A percentile compares a stretch with the other conserved stretches of the same genome.
Evolutionary conservation across 2,329 filamentous ascomycete species (phyloP).

Genomic region (Penicillium sumatraense): DNA sequence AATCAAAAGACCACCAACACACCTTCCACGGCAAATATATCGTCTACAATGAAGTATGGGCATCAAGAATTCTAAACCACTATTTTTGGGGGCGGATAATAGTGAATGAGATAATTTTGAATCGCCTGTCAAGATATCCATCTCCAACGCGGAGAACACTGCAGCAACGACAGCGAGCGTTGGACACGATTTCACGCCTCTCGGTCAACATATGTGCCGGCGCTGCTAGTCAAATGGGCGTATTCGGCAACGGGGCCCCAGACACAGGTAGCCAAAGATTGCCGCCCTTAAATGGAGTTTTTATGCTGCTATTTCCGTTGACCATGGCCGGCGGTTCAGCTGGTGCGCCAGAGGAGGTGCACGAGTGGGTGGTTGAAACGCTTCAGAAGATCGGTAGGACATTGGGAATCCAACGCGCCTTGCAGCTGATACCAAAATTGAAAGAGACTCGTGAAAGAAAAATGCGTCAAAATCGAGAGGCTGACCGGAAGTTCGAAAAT

Average conservation of each 20-base stretch:
- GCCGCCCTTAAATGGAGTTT: conserved; percentile 28
- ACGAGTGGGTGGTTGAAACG: conserved; percentile 25
- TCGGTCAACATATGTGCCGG: conserved; percentile 27
- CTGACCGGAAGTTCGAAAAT: background rate
- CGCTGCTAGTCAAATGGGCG: conserved; percentile 23
- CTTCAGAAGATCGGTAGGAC: conserved; percentile 24
- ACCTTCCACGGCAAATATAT: conserved; percentile 27
- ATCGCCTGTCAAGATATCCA: conserved; percentile 6
- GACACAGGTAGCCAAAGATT: background rate
- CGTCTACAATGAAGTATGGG: conserved; percentile 28
- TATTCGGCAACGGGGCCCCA: conserved; percentile 5
- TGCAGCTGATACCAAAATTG: conserved; percentile 21
- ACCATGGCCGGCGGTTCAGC: conserved; percentile 25
- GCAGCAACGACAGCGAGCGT: conserved; percentile 18
- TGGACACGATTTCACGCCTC: conserved; percentile 21
- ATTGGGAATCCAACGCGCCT: conserved; percentile 29
- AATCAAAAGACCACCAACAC: conserved; percentile 12
- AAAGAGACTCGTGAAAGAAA: conserved; percentile 6
- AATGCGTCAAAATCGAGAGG: background rate
- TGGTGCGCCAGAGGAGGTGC: conserved; percentile 24
- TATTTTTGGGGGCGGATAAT: conserved; percentile 28
- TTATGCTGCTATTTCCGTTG: conserved; percentile 29
- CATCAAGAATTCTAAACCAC: conserved; percentile 24
- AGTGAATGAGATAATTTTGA: conserved; percentile 28
- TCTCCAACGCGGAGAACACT: conserved; percentile 5